phyloP scores from a whole-genome alignment of 768 basidiomycete species.

The Leucosporidium yakuticum region DNA sequence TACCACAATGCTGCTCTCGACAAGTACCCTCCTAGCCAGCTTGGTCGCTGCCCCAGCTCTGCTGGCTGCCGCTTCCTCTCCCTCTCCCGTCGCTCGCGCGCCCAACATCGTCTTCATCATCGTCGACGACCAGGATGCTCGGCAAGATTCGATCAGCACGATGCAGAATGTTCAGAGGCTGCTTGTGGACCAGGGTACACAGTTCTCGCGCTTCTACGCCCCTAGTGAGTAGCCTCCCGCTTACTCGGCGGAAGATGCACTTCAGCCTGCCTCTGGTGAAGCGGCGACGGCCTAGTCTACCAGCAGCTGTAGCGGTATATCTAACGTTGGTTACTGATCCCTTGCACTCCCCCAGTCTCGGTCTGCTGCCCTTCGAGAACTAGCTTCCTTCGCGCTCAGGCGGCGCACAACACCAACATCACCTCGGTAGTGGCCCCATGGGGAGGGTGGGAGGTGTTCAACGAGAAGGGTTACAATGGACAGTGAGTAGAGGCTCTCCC shows the following conservation, averaged over 20 bases:
- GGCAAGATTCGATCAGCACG: conserved; percentile 7
- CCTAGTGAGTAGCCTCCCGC: conserved; percentile 4
- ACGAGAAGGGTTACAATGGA: conserved; percentile 21
- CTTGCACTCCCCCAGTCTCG: conserved; percentile 5
- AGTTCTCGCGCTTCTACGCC: conserved; percentile 22
- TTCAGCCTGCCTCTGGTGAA: background rate
- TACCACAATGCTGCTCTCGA: too few relatives aligned
- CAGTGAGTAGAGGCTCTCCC: background rate
- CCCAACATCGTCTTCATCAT: conserved; percentile 32
- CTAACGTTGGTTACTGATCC: too few relatives aligned
- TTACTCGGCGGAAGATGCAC: background rate
- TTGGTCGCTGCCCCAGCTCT: too few relatives aligned
- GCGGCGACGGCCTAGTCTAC: too few relatives aligned
- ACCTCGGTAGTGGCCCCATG: conserved; percentile 21
- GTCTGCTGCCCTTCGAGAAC: conserved; percentile 30
- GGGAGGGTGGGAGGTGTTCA: conserved; percentile 31
- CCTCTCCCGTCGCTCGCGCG: background rate
- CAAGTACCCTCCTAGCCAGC: too few relatives aligned
- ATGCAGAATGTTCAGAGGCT: conserved; percentile 10
- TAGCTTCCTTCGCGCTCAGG: conserved; percentile 19
- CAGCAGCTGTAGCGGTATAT: too few relatives aligned
- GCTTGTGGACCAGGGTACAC: conserved; percentile 18
- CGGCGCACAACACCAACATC: conserved; percentile 25
- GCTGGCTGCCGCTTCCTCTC: too few relatives aligned
- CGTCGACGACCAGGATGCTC: conserved; percentile 22